phyloP scores from a whole-genome alignment of 306 rosid genomes.

The Quercus bicolor region DNA sequence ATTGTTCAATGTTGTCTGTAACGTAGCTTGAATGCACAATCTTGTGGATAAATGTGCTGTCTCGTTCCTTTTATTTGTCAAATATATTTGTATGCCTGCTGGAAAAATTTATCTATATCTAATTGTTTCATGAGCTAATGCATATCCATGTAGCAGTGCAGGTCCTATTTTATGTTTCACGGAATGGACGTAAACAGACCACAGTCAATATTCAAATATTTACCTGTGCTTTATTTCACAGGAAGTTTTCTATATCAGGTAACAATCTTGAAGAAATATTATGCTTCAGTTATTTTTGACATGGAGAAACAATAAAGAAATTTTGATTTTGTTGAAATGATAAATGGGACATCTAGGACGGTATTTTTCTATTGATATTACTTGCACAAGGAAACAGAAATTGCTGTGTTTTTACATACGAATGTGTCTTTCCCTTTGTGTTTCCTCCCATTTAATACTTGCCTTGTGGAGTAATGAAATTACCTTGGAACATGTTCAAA shows the following conservation, averaged over 20 bases:
- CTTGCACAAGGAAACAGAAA: conserved; percentile 8
- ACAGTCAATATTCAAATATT: conserved; percentile 60
- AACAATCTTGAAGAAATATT: conserved; percentile 10
- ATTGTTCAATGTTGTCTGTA: not conserved
- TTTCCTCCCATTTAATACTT: not conserved
- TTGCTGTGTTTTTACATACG: not conserved
- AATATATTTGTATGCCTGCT: not conserved
- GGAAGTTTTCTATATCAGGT: conserved; percentile 96
- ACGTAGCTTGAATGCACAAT: not conserved
- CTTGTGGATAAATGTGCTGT: not conserved
- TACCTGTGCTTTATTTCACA: conserved; percentile 77
- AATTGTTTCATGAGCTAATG: not conserved
- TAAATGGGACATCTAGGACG: not conserved
- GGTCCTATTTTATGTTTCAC: conserved; percentile 95
- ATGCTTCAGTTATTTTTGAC: conserved; percentile 9
- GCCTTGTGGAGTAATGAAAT: not conserved
- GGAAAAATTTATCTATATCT: no score
- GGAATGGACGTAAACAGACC: conserved; percentile 73
- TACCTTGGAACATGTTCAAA: not conserved
- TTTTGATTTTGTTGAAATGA: conserved; percentile 5
- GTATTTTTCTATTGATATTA: not conserved
- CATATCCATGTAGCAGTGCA: conserved; percentile 56
- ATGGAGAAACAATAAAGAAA: not conserved
- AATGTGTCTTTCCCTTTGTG: not conserved
- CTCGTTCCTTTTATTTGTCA: not conserved